Conservation (phyloP, 345 rosid species). For the Brassica cretica region DNA sequence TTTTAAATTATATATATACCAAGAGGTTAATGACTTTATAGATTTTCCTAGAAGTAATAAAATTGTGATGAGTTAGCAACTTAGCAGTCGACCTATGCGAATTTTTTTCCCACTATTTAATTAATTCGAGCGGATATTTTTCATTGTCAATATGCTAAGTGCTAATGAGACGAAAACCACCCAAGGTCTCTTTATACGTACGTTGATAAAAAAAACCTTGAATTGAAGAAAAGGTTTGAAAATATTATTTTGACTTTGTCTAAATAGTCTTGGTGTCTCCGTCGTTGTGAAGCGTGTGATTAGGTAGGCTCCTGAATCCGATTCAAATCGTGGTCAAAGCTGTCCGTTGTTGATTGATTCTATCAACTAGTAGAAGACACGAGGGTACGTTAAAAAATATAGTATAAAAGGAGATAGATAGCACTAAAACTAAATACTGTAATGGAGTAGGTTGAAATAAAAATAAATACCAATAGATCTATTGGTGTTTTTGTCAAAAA, state of each 20-base stretch:
- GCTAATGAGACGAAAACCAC: too few relatives aligned
- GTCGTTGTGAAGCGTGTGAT: not conserved
- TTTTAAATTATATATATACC: too few relatives aligned
- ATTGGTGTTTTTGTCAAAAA: not conserved
- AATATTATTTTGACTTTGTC: slow-evolving; percentile 19
- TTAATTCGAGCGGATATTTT: too few relatives aligned
- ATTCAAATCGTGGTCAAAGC: slow-evolving; percentile 25
- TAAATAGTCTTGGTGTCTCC: not conserved
- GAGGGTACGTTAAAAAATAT: not conserved
- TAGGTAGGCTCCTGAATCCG: slow-evolving; percentile 23
- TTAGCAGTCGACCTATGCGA: too few relatives aligned
- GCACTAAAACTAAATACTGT: not conserved
- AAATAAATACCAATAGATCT: not conserved
- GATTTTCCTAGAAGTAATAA: too few relatives aligned
- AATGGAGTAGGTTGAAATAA: not conserved
- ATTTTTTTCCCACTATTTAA: too few relatives aligned
- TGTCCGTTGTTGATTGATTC: slow-evolving; percentile 18
- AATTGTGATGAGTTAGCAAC: too few relatives aligned
- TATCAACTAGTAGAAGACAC: not conserved
- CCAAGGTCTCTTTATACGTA: too few relatives aligned
- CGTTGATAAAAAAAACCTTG: not conserved
- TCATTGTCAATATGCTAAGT: too few relatives aligned
- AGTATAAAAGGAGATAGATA: not conserved
- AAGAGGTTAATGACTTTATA: too few relatives aligned
- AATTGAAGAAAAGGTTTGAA: not conserved